phyloP scores from a whole-genome alignment of 2,329 filamentous ascomycete genomes.

The Torrubiellomyces zombiae region DNA sequence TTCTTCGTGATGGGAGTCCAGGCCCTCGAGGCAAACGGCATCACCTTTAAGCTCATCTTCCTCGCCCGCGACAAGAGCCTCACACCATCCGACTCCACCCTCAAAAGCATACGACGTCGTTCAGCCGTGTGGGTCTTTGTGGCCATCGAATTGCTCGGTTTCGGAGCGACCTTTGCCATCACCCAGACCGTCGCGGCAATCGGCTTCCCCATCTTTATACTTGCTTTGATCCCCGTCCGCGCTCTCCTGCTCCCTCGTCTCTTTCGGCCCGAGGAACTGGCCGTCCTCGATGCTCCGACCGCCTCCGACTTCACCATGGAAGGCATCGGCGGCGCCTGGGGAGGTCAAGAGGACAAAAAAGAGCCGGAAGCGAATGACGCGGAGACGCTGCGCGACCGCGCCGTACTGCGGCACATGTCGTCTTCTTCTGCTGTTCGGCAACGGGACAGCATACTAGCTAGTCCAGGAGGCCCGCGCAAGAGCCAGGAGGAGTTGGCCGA shows the following conservation, averaged over 20 bases:
- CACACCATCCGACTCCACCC: slow-evolving; percentile 41
- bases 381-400: no score
- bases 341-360: slow-evolving; percentile 17
- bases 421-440: no score
- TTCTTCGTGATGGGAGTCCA: slow-evolving; percentile 79
- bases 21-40: slow-evolving; percentile 59
- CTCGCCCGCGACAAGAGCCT: slow-evolving; percentile 46
- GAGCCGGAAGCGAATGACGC: no score
- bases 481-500: slow-evolving; percentile 19
- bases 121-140: slow-evolving; percentile 57
- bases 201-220: slow-evolving; percentile 61
- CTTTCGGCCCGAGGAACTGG: slow-evolving; percentile 44
- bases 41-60: slow-evolving; percentile 59
- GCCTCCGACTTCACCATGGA: slow-evolving; percentile 64
- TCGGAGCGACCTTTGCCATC: slow-evolving; percentile 66
- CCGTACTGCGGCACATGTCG: no score
- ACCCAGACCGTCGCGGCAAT: slow-evolving; percentile 72
- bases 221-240: slow-evolving; percentile 50
- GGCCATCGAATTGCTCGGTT: slow-evolving; percentile 48
- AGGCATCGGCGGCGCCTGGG: slow-evolving; percentile 49
- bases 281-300: slow-evolving; percentile 52
- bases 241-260: slow-evolving; percentile 45
- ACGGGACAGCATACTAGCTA: slow-evolving; percentile 12
- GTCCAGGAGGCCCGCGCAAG: slow-evolving; percentile 12
- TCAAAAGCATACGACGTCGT: slow-evolving; percentile 44